Base-by-base conservation (phyloP, 768 basidiomycete species). In the Amanita brunnescens region DNA sequence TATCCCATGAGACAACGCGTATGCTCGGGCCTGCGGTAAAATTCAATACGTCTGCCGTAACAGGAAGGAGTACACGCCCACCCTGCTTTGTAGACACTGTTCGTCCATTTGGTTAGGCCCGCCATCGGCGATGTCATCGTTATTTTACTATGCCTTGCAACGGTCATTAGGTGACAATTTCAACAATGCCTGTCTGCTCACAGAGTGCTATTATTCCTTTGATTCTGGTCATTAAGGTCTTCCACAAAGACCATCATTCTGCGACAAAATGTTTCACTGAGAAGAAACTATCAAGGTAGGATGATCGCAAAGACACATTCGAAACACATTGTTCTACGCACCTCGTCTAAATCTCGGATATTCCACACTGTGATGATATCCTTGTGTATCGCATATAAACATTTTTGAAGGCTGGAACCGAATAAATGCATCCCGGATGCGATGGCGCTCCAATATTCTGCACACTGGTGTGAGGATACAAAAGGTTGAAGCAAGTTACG, bases 1-100 rank as follows among this genome's bases (percentile, higher is more conserved):
- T 47, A 47, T 13, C 47, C 47, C 33, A 47, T 47, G 12, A 47
- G 35, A 14, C 47, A 47, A 23, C 47, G 47, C 5, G 21, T 47
- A 16, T 47, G 35, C 42, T 26, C 26, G 8, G 47, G 47, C 10
- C 33, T 33, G 35, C 13, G 2, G 20, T 13, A 7, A 37, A 14
- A 13, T 37, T 35, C 16, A 37, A 18, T 1, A 5, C 13, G 8
- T 18, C 18, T 26, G 4, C 6, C 2, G 12, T 2, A 14, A 20
- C 13, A 26, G 9, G 13, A 3, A 9, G 23, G 1, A 4, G 18
- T 24, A 35, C 7, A n/a, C 0, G 18, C 47, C 24, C 21, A 47
- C 47, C 21, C 23, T 37, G 18, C 12, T 14, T 47, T 20, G 35
- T 38, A 47, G 13, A 47, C 2, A 5, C 14, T 2, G 12, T 26